Percentiles rank a stretch among this genome's conserved stretches.
phyloP scores from a whole-genome alignment of 2,329 filamentous ascomycete genomes.

The Trichoderma sp. region DNA sequence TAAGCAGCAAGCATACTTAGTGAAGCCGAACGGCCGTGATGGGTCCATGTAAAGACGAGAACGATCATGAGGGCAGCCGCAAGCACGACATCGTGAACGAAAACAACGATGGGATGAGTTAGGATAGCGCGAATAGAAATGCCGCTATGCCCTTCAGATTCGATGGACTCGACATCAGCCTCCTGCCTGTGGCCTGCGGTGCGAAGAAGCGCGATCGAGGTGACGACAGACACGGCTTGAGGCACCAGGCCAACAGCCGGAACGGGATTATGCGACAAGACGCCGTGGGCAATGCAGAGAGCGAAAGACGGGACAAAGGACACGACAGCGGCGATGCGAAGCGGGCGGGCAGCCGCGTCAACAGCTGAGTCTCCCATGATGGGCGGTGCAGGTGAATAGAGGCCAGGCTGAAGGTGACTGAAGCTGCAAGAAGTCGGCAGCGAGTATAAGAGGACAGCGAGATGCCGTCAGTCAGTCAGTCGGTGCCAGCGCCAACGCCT shows the following conservation, averaged over 20 bases:
- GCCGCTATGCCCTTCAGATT: not conserved
- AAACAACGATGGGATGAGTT: slow-evolving; percentile 38
- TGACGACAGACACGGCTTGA: slow-evolving; percentile 37
- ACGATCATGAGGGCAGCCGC: slow-evolving; percentile 39
- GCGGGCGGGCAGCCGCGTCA: slow-evolving; percentile 25
- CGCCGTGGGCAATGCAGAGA: slow-evolving; percentile 40
- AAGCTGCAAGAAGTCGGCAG: not conserved
- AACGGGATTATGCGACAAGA: slow-evolving; percentile 34
- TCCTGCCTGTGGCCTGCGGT: slow-evolving; percentile 14
- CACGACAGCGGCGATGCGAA: slow-evolving; percentile 37
- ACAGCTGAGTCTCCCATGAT: slow-evolving; percentile 6
- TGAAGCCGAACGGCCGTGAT: slow-evolving; percentile 28
- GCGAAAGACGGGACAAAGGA: slow-evolving; percentile 42
- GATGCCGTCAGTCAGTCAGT: not conserved
- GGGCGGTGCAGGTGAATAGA: not conserved
- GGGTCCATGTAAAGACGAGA: slow-evolving; percentile 42
- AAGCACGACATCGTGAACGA: slow-evolving; percentile 37
- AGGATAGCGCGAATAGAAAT: slow-evolving; percentile 14
- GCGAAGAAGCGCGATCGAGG: slow-evolving; percentile 28
- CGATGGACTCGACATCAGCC: slow-evolving; percentile 5
- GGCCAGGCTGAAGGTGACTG: not conserved
- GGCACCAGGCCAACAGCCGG: slow-evolving; percentile 43
- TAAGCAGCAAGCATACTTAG: slow-evolving; percentile 44
- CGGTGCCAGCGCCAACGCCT: not conserved
- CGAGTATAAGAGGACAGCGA: not conserved